phyloP scores from a whole-genome alignment of 805 yeast genomes.

The Ogataea kodamae region DNA sequence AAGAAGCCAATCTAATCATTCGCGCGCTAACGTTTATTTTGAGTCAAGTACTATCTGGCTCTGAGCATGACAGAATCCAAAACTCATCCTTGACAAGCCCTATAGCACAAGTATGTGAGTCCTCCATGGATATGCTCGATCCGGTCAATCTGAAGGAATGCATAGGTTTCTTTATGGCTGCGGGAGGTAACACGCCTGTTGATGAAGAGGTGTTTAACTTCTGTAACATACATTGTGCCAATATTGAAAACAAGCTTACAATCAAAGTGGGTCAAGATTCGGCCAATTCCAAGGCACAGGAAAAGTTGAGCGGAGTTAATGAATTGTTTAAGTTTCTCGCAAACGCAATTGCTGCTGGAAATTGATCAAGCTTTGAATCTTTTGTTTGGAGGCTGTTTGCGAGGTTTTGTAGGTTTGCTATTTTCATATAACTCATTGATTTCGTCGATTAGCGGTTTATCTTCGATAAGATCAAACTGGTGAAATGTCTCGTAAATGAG shows the following conservation, averaged over 20 bases:
- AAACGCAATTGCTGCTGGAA: conserved; percentile 11
- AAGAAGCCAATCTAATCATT: conserved; percentile 55
- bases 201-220: conserved; percentile 65
- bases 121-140: conserved; percentile 13
- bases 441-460: conserved; percentile 25
- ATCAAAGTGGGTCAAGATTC: conserved; percentile 51
- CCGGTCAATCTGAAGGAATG: conserved; percentile 6
- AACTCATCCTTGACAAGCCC: conserved; percentile 23
- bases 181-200: conserved; percentile 66
- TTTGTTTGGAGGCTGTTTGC: conserved; percentile 3
- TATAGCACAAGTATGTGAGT: conserved; percentile 12
- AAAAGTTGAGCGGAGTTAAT: conserved; percentile 64
- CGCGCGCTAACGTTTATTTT: conserved; percentile 56
- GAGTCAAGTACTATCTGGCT: conserved; percentile 26
- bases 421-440: conserved; percentile 21
- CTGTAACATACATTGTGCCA: conserved; percentile 41
- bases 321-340: conserved; percentile 56
- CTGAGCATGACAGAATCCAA: conserved; percentile 19
- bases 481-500: conserved; percentile 22
- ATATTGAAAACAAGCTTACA: conserved; percentile 47
- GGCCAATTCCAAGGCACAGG: conserved; percentile 47
- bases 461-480: conserved; percentile 19
- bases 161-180: conserved; percentile 47
- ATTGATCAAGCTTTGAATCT: conserved; percentile 4
- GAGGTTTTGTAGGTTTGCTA: conserved; percentile 4